phyloP scores from a whole-genome alignment of 495 filamentous ascomycete genomes.

The Pyrenopolyporus hunteri region DNA sequence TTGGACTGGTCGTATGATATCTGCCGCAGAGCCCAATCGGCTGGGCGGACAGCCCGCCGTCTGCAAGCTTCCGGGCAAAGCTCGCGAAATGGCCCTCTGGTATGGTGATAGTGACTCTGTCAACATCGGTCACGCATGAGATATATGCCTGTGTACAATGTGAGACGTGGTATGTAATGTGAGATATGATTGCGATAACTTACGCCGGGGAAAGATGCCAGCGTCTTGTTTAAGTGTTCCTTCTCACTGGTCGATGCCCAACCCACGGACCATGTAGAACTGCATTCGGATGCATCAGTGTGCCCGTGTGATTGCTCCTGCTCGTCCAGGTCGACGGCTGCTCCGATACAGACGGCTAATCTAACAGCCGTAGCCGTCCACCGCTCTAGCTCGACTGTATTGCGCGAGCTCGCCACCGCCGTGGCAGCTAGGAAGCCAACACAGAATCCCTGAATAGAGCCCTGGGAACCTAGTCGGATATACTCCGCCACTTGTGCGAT shows the following conservation, averaged over 20 bases:
- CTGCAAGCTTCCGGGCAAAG: constrained; percentile 2
- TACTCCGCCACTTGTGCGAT: constrained; percentile 14
- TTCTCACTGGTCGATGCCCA: constrained; percentile 7
- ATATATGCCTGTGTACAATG: constrained; percentile 8
- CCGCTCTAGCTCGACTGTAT: constrained; percentile 3
- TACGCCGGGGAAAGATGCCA: constrained; percentile 16
- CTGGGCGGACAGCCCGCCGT: constrained; percentile 12
- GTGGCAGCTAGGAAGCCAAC: constrained; percentile 14
- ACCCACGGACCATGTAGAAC: constrained; percentile 18
- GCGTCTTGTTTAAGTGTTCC: constrained; percentile 7
- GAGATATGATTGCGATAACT: too few relatives aligned
- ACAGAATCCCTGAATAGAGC: constrained; percentile 13
- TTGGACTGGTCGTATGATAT: constrained; percentile 5
- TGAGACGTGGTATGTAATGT: neutral
- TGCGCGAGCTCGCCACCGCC: constrained; percentile 5
- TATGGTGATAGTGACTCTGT: constrained; percentile 18
- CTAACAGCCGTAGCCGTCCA: constrained; percentile 13
- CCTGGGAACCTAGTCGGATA: neutral
- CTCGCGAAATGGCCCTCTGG: constrained; percentile 1
- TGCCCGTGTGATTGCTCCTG: neutral
- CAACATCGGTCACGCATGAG: constrained; percentile 10
- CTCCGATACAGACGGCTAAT: constrained; percentile 10
- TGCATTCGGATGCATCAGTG: neutral
- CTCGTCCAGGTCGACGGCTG: constrained; percentile 9
- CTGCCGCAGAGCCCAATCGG: constrained; percentile 10